Percentiles rank a stretch among this genome's conserved stretches.
Evolutionary conservation across 345 rosid species (phyloP).

Genomic region (Hypericum perforatum): DNA sequence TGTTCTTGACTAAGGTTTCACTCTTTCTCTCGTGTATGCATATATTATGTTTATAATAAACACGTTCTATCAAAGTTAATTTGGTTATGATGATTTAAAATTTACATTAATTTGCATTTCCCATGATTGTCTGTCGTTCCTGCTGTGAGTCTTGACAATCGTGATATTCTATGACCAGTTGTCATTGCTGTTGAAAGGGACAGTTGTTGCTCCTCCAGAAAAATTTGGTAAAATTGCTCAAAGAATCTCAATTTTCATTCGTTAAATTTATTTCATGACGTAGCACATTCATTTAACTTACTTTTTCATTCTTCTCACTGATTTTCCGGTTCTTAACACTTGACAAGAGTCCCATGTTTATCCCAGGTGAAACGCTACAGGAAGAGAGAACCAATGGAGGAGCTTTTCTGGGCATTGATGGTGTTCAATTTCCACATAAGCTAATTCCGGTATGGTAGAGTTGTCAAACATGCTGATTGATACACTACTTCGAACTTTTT

Average conservation of each 20-base stretch:
- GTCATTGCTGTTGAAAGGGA: slow-evolving; percentile 79
- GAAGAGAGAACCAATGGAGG: slow-evolving; percentile 87
- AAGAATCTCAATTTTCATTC: too few species aligned
- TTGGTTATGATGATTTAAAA: too few species aligned
- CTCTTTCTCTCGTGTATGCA: neutral
- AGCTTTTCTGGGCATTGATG: slow-evolving; percentile 66
- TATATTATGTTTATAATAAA: too few species aligned
- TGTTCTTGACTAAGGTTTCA: slow-evolving; percentile 76
- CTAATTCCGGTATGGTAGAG: slow-evolving; percentile 63
- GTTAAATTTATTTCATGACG: neutral
- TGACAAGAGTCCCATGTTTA: neutral
- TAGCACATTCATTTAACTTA: neutral
- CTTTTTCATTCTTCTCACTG: neutral
- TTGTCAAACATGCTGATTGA: too few species aligned
- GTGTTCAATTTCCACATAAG: slow-evolving; percentile 79
- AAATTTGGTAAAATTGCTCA: slow-evolving; percentile 58
- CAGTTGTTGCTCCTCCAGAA: slow-evolving; percentile 97
- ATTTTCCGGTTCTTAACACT: neutral
- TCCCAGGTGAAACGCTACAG: slow-evolving; percentile 75
- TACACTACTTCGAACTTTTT: too few species aligned
- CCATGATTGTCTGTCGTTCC: neutral
- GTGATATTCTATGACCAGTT: slow-evolving; percentile 34
- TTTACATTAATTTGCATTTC: neutral
- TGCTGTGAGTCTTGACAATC: slow-evolving; percentile 21
- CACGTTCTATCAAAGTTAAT: too few species aligned